phyloP scores from a whole-genome alignment of 1,284 basidiomycete genomes.

The Volvariella surrecta region DNA sequence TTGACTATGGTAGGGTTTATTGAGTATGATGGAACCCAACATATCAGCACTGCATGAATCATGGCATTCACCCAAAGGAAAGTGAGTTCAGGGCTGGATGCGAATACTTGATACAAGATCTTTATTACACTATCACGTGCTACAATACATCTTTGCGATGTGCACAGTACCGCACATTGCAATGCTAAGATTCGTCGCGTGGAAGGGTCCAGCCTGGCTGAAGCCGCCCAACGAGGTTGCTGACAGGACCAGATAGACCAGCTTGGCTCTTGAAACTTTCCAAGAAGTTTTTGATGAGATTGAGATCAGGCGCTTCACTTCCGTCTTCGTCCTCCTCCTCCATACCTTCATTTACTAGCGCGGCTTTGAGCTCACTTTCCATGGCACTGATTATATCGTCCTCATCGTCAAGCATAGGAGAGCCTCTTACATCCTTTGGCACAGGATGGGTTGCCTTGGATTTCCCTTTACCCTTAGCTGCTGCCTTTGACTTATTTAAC shows the following conservation, averaged over 20 bases:
- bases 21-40: conserved; percentile 20
- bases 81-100: no score
- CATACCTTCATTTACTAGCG: conserved; percentile 39
- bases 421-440: conserved; percentile 6
- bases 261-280: conserved; percentile 90
- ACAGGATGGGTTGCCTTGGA: conserved; percentile 21
- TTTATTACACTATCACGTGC: no score
- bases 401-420: conserved; percentile 36
- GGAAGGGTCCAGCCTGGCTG: conserved; percentile 68
- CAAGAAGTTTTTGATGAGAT: conserved; percentile 89
- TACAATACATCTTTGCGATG: no score
- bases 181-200: conserved; percentile 39
- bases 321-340: conserved; percentile 43
- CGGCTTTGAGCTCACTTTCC: conserved; percentile 74
- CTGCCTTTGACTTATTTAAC: conserved; percentile 32
- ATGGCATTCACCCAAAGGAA: conserved; percentile 32
- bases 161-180: not conserved
- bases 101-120: no score
- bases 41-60: conserved; percentile 69
- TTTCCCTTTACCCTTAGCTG: conserved; percentile 28
- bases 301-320: conserved; percentile 64
- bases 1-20: not conserved
- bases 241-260: conserved; percentile 82
- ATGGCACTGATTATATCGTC: conserved; percentile 72
- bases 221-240: conserved; percentile 78